Evolutionary conservation across 768 basidiomycete species (phyloP), one percentile per base, ranked within the genome.

Genomic region (Tylopilus intermedius): DNA sequence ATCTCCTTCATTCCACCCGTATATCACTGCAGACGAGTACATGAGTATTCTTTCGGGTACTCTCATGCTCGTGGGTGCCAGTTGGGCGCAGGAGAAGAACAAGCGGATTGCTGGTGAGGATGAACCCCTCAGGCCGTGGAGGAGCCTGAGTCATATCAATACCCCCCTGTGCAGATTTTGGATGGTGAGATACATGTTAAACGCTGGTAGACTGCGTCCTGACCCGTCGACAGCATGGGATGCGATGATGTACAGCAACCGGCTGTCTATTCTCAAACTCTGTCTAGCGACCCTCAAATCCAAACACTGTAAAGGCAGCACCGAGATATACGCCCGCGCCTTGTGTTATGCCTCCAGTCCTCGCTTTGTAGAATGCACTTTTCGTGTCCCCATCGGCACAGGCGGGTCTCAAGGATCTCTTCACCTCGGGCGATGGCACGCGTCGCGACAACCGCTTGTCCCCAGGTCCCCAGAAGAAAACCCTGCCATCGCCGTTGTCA

Each of bases 251-350:
- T 91, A 94, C 69, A 80, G 74, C 32, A 91, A 94, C 53, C 81
- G 95, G 33, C 68, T 95, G 15, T 73, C 77, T 49, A 83, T 94
- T 47, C 79, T 99, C 30, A 95, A 91, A 64, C 79, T 95, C 5
- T 86, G 96, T 5, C 76, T 94, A 14, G 78, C 83, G 49, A 88
- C 94, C 0, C 78, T 99, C 58, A 91, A 84, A 67, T 93, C 92
- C 2, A 89, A 86, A 62, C 86, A 91, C 47, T 99, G 96, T 69
- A 82, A 82, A 55, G 76, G 81, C 0, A 94, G 95, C 0, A 93
- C 94, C 6, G 84, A 92, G 53, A 92, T 18, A 18, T 18, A 18
- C 18, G 18, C 18, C 18, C 18, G 18, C 18, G 18, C 18, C 18
- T 18, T 18, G 18, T 18, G 18, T 18, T 18, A 18, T 18, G 18